A percentile compares a stretch with the other conserved stretches of the same genome.
phyloP scores from a whole-genome alignment of 495 filamentous ascomycete genomes.

The Podospora pseudopauciseta region DNA sequence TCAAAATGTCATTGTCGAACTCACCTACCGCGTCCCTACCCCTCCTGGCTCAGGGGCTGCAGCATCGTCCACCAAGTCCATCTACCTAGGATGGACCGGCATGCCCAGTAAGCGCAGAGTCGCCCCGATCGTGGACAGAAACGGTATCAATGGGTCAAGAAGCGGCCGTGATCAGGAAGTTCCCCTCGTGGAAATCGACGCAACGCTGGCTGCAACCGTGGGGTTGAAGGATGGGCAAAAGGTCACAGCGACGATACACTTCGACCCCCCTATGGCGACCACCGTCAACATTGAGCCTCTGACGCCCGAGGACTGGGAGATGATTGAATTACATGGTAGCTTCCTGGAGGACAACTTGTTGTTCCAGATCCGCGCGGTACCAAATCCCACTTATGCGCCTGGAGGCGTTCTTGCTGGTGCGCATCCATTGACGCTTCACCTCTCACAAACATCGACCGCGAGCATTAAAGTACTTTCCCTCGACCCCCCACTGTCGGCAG shows the following conservation, averaged over 20 bases:
- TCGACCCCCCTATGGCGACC: conserved; percentile 85
- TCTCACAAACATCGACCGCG: conserved; percentile 92
- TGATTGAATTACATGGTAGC: conserved; percentile 92
- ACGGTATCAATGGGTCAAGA: conserved; percentile 60
- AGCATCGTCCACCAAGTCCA: conserved; percentile 52
- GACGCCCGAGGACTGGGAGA: conserved; percentile 95
- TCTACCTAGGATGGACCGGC: conserved; percentile 92
- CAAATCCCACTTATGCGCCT: conserved; percentile 68
- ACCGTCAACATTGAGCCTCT: conserved; percentile 95
- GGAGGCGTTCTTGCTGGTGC: conserved; percentile 40
- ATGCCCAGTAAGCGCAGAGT: conserved; percentile 86
- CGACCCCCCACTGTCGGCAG: conserved; percentile 62
- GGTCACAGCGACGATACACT: conserved; percentile 66
- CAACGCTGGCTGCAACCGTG: conserved; percentile 78
- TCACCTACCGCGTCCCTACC: conserved; percentile 57
- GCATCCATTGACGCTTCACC: conserved; percentile 86
- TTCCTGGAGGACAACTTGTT: conserved; percentile 93
- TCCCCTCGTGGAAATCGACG: conserved; percentile 78
- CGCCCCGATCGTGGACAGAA: conserved; percentile 65
- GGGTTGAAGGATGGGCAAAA: conserved; percentile 82
- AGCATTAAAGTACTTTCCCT: conserved; percentile 82
- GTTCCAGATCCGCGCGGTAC: conserved; percentile 87
- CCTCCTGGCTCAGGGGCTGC: conserved; percentile 35
- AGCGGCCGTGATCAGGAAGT: conserved; percentile 67
- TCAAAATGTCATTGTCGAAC: conserved; percentile 94